Conservation (phyloP, 2,329 filamentous ascomycete genomes). For the Aaosphaeria arxii region DNA sequence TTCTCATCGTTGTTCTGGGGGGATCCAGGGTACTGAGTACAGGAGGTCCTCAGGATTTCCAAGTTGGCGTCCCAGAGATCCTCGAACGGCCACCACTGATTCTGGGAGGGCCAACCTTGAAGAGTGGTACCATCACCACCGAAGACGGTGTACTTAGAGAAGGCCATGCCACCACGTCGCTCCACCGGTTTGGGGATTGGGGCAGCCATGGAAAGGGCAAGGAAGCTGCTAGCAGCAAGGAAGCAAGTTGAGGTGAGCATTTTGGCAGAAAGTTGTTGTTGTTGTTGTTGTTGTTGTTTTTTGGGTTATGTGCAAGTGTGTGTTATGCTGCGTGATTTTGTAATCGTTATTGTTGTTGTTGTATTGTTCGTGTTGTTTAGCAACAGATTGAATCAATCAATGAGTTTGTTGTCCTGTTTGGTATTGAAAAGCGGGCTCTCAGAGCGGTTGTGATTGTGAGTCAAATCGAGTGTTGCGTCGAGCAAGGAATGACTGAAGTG, state of each 20-base stretch:
- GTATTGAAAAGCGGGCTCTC: no score
- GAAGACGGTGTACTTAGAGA: conserved; percentile 18
- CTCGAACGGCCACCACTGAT: conserved; percentile 36
- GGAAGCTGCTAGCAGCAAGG: conserved; percentile 27
- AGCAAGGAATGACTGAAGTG: no score
- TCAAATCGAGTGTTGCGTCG: no score
- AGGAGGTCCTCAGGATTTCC: conserved; percentile 34
- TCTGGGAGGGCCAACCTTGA: conserved; percentile 36
- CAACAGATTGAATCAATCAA: not conserved
- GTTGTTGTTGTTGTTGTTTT: conserved; percentile 1
- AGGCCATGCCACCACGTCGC: conserved; percentile 4
- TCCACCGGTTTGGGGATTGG: conserved; percentile 14
- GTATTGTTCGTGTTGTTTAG: not conserved
- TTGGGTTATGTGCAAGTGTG: conserved; percentile 1
- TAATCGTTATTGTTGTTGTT: conserved; percentile 2
- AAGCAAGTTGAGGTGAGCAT: conserved; percentile 18
- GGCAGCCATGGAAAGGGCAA: conserved; percentile 19
- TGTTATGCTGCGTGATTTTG: not conserved
- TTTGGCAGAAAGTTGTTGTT: conserved; percentile 5
- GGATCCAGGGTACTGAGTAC: conserved; percentile 30
- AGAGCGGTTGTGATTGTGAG: no score
- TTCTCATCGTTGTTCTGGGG: conserved; percentile 33
- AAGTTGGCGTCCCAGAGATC: conserved; percentile 32
- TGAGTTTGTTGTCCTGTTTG: conserved; percentile 6
- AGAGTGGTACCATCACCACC: conserved; percentile 35